A percentile compares a stretch with the other conserved stretches of the same genome.
Evolutionary conservation across 768 basidiomycete species (phyloP).

Genomic region (Hygrophoropsis aurantiaca): DNA sequence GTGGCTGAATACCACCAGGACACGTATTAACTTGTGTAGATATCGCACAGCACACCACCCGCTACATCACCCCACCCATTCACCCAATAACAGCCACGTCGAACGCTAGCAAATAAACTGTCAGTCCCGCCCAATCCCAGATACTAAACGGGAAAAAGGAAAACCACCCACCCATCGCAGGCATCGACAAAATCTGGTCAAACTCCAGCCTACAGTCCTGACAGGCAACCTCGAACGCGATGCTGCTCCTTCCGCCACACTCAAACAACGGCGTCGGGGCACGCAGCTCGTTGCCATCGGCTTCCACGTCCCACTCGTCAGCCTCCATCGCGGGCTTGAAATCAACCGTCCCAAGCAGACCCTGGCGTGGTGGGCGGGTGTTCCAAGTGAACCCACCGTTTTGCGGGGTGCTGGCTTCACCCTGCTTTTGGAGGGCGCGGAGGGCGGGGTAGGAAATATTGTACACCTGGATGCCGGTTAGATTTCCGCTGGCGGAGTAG

Average conservation of each 20-base stretch:
- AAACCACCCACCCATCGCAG: conserved; percentile 13
- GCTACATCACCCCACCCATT: too few relatives aligned
- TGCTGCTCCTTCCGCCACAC: conserved; percentile 6
- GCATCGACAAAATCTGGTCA: conserved; percentile 16
- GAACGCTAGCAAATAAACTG: too few relatives aligned
- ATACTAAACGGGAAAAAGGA: too few relatives aligned
- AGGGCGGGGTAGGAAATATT: conserved; percentile 11
- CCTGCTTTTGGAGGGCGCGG: too few relatives aligned
- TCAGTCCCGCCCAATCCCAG: too few relatives aligned
- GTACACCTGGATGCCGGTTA: conserved; percentile 19
- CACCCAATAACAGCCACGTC: too few relatives aligned
- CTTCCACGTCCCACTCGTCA: neutral
- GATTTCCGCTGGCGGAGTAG: conserved; percentile 10
- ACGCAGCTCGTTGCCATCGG: conserved; percentile 8
- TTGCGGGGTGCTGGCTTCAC: too few relatives aligned
- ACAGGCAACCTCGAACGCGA: conserved; percentile 16
- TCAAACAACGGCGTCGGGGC: conserved; percentile 8
- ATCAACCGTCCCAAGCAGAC: conserved; percentile 14
- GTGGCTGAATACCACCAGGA: too few relatives aligned
- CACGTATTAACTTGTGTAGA: too few relatives aligned
- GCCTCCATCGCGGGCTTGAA: conserved; percentile 5
- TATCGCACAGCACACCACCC: too few relatives aligned
- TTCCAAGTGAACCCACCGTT: conserved; percentile 18
- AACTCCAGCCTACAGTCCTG: conserved; percentile 13
- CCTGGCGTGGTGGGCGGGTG: conserved; percentile 12